These are phyloP conservation scores for Trichoderma sp. DNA, from an alignment of 2,329 filamentous ascomycete species.

Conservation along the genomic window DNA sequence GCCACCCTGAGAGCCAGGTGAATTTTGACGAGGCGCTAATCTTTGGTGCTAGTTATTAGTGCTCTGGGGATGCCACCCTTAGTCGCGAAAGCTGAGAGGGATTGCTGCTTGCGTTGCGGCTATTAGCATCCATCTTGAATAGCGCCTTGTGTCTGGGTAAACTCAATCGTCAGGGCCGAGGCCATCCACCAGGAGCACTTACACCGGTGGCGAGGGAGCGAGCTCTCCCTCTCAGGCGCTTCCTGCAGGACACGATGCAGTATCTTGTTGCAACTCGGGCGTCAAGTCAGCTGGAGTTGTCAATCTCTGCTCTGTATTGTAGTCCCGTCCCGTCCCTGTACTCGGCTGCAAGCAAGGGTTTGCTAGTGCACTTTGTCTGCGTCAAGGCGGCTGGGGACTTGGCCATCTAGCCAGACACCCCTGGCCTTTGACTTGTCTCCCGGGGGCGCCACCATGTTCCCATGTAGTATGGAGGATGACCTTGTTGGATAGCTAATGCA, in stretches of 20 bases:
- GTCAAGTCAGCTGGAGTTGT: slow-evolving; percentile 4
- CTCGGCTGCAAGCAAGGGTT: slow-evolving; percentile 4
- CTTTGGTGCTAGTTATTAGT: background rate
- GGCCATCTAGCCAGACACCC: slow-evolving; percentile 8
- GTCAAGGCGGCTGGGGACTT: slow-evolving; percentile 4
- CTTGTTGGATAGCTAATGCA: background rate
- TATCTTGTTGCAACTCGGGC: background rate
- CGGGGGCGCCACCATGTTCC: slow-evolving; percentile 6
- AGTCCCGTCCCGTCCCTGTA: too few species aligned
- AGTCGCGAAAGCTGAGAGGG: background rate
- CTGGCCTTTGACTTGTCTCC: background rate
- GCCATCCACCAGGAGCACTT: background rate
- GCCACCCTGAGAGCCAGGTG: background rate
- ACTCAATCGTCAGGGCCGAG: background rate
- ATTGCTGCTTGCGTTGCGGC: background rate
- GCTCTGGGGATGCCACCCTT: background rate
- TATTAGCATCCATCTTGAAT: background rate
- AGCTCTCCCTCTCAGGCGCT: background rate
- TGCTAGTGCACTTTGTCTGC: slow-evolving; percentile 7
- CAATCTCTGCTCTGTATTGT: slow-evolving; percentile 8
- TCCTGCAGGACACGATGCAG: background rate
- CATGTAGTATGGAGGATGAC: background rate
- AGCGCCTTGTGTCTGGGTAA: background rate
- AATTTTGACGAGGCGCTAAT: background rate
- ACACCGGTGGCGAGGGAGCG: background rate